phyloP scores from a whole-genome alignment of 805 yeast genomes.

The Candida argentea region DNA sequence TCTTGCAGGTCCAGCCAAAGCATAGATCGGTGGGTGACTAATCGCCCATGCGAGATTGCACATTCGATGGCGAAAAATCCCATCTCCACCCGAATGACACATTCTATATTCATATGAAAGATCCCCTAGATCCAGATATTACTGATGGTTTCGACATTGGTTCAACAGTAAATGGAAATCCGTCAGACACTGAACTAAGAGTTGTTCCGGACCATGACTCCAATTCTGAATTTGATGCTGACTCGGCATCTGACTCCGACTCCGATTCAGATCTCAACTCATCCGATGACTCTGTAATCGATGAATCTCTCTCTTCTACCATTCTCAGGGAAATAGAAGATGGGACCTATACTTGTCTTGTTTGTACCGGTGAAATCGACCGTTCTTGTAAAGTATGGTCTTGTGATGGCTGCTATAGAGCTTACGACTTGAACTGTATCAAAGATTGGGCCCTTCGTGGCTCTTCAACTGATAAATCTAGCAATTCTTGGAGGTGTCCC shows the following conservation, averaged over 20 bases:
- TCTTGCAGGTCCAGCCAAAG: no score
- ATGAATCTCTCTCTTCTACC: conserved; percentile 26
- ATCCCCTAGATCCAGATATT: no score
- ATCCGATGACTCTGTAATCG: conserved; percentile 7
- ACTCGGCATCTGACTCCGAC: conserved; percentile 5
- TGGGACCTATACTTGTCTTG: conserved; percentile 74
- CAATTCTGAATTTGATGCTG: no score
- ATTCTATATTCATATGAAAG: no score
- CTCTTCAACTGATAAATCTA: conserved; percentile 45
- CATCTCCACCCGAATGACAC: no score
- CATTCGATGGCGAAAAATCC: no score
- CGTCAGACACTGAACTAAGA: no score
- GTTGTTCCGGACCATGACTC: no score
- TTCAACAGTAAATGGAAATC: no score
- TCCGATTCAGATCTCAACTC: conserved; percentile 9
- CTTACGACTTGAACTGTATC: conserved; percentile 79
- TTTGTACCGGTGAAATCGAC: conserved; percentile 79
- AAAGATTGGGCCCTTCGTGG: conserved; percentile 79
- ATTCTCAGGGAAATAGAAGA: conserved; percentile 49
- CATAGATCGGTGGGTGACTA: no score
- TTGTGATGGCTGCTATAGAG: conserved; percentile 68
- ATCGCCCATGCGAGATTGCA: no score
- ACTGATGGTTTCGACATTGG: no score
- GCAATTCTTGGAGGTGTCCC: conserved; percentile 78
- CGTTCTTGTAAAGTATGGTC: conserved; percentile 63